These are phyloP conservation scores for Oryza meyeriana DNA, from an alignment of 176 grass and related monocot species.

Conservation along the genomic window DNA sequence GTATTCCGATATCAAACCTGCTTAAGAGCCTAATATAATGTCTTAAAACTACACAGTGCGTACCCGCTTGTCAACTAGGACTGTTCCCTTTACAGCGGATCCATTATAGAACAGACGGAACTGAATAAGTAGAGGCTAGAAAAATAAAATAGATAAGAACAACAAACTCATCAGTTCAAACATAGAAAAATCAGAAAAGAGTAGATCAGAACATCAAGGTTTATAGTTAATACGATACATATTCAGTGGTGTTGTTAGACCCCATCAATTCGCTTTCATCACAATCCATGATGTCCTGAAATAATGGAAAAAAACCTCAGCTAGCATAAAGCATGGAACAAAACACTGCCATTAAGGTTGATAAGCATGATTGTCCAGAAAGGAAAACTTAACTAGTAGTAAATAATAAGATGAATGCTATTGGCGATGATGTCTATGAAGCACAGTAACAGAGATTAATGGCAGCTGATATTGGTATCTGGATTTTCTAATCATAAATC, in stretches of 20 bases:
- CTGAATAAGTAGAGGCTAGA: constrained; percentile 83
- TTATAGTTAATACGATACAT: constrained; percentile 24
- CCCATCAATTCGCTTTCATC: constrained; percentile 4
- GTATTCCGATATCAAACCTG: neutral
- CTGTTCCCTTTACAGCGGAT: constrained; percentile 66
- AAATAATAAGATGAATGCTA: too few relatives aligned
- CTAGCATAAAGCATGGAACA: neutral
- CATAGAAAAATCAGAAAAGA: neutral
- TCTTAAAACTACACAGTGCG: neutral
- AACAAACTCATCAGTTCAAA: too few relatives aligned
- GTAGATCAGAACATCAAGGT: neutral
- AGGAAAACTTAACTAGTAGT: too few relatives aligned
- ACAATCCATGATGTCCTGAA: constrained; percentile 20
- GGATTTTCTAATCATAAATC: neutral
- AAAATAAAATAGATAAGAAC: neutral
- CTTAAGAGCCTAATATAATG: neutral
- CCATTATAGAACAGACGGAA: constrained; percentile 75
- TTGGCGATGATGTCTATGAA: too few relatives aligned
- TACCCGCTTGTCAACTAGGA: constrained; percentile 61
- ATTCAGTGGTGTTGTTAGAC: neutral
- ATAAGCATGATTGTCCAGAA: too few relatives aligned
- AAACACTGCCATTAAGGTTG: constrained; percentile 4
- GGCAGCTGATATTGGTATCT: neutral
- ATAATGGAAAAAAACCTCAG: neutral
- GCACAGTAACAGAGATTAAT: neutral